Percentiles rank a stretch among this genome's conserved stretches.
phyloP scores from a whole-genome alignment of 2,329 filamentous ascomycete species.

The Aspergillus candidus region DNA sequence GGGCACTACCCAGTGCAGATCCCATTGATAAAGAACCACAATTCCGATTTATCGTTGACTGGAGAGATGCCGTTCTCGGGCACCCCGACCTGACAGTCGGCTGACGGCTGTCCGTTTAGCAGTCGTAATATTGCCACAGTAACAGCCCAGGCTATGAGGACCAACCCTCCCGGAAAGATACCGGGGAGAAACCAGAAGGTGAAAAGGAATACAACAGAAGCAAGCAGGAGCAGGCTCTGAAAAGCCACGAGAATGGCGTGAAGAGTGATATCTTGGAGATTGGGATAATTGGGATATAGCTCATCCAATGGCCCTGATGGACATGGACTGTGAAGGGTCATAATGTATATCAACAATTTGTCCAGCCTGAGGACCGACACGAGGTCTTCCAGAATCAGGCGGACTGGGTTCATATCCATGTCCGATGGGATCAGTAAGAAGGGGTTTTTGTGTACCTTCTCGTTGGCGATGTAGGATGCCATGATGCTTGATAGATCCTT shows the following conservation, averaged over 20 bases:
- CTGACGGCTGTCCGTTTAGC: neutral
- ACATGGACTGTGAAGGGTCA: neutral
- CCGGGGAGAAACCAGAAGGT: neutral
- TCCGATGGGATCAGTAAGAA: conserved; percentile 4
- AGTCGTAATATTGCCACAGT: neutral
- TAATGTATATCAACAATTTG: neutral
- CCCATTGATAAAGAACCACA: conserved; percentile 5
- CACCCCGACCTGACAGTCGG: neutral
- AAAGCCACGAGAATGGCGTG: neutral
- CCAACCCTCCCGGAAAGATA: neutral
- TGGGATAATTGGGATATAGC: neutral
- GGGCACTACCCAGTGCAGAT: conserved; percentile 1
- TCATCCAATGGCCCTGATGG: neutral
- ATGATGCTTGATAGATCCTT: neutral
- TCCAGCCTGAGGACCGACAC: neutral
- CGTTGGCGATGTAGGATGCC: conserved; percentile 2
- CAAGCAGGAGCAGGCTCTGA: neutral
- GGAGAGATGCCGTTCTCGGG: neutral
- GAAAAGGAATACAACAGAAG: neutral
- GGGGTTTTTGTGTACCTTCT: neutral
- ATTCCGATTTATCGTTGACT: conserved; percentile 1
- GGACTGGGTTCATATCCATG: conserved; percentile 1
- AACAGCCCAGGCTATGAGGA: neutral
- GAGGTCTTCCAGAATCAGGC: neutral
- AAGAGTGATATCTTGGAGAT: neutral